Evolutionary conservation across 305 asterid genomes (phyloP), one percentile per base, ranked within the genome.

Genomic region (Solanum hybrid): DNA sequence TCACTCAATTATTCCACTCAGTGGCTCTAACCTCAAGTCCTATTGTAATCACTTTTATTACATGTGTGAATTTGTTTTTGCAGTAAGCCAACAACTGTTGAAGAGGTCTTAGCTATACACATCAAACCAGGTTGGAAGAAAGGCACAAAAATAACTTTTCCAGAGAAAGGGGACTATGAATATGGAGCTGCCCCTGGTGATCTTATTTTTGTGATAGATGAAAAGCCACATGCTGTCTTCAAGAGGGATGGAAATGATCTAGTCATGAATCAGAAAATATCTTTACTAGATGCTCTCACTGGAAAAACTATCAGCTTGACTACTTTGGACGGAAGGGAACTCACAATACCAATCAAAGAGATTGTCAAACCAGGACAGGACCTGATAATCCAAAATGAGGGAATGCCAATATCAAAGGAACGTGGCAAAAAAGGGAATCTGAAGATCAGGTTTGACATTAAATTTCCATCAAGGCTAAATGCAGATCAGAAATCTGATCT

Each of bases 121-220:
- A 94, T 97, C 27, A 94, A 95, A 86, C 99, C 99, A 2, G 99
- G 99, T 19, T 97, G 99, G 99, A 97, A 96, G 91, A 96, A 96
- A 89, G 99, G 99, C 22, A 97, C 99, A 27, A 97, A 97, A 91
- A 95, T 96, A 86, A 96, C 99, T 38, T 97, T 97, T 86, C 98
- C 97, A 1, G 99, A 97, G 93, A 96, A 96, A 91, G 99, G 99
- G 26, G 93, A 97, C 94, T 94, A 97, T 7, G 97, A 93, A 89
- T 93, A 91, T 4, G 95, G 95, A 78, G 90, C 94, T 90, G 91
- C 94, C 88, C 99, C 99, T 3, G 99, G 99, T 26, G 99, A 97
- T 92, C 95, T 96, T 36, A 94, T 95, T 88, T 96, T 97, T 73
- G 96, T 97, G 17, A 91, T 97, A 4, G 98, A 97, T 66, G 99